A percentile compares a stretch with the other conserved stretches of the same genome.
These are phyloP conservation scores for Colletotrichum paranaense DNA, from an alignment of 2,329 filamentous ascomycete species.

Conservation along the genomic window DNA sequence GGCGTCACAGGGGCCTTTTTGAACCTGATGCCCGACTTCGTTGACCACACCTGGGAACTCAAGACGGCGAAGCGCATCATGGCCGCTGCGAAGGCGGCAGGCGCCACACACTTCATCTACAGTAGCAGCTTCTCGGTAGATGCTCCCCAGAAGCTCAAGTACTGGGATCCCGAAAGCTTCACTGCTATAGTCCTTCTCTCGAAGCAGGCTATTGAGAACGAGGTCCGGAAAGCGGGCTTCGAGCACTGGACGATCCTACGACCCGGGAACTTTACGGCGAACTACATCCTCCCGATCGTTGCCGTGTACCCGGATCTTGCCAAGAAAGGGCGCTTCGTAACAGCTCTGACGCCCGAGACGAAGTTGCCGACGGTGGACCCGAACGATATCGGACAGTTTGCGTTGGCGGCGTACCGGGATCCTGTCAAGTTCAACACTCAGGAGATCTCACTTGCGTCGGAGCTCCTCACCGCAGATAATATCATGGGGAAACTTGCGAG, in stretches of 20 bases:
- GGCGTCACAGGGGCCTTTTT: conserved; percentile 48
- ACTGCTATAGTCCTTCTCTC: conserved; percentile 45
- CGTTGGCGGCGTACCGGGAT: conserved; percentile 54
- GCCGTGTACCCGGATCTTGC: conserved; percentile 52
- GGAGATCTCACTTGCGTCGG: conserved; percentile 53
- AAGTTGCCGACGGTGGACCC: conserved; percentile 56
- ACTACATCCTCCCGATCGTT: conserved; percentile 56
- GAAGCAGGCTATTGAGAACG: conserved; percentile 56
- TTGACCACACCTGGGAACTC: conserved; percentile 43
- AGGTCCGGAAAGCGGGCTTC: conserved; percentile 50
- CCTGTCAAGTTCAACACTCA: conserved; percentile 52
- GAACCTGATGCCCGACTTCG: conserved; percentile 46
- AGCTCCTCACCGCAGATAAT: conserved; percentile 49
- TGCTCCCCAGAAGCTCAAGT: conserved; percentile 41
- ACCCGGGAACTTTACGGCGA: conserved; percentile 63
- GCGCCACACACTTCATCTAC: conserved; percentile 50
- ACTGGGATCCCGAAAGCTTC: conserved; percentile 42
- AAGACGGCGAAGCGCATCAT: conserved; percentile 46
- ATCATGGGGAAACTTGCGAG: conserved; percentile 49
- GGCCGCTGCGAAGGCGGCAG: conserved; percentile 49
- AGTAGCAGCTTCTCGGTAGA: conserved; percentile 47
- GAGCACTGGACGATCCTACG: conserved; percentile 60
- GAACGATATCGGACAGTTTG: conserved; percentile 59
- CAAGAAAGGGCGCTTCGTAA: conserved; percentile 50
- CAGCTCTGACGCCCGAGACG: conserved; percentile 48